A percentile compares a stretch with the other conserved stretches of the same genome.
phyloP scores from a whole-genome alignment of 768 basidiomycete genomes.

The Xerocomellus chrysenteron region DNA sequence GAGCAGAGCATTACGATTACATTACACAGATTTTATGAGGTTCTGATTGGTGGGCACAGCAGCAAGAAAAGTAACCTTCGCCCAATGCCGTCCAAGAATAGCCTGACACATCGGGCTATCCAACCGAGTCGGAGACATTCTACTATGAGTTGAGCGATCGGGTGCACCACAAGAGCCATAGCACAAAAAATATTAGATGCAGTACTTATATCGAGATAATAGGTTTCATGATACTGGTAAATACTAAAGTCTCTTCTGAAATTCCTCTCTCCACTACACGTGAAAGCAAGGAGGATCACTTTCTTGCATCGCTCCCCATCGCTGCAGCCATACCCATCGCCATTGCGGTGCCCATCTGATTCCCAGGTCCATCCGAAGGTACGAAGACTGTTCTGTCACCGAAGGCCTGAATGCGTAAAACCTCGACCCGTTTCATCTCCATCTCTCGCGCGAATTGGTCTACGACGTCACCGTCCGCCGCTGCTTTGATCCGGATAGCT shows the following conservation, averaged over 20 bases:
- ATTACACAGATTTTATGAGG: not conserved
- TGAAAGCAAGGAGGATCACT: conserved; percentile 3
- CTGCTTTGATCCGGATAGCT: conserved; percentile 61
- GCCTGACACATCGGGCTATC: too few species aligned
- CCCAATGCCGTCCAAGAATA: too few species aligned
- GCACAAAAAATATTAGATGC: not conserved
- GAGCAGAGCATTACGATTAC: conserved; percentile 1
- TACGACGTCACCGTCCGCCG: conserved; percentile 57
- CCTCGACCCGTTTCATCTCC: conserved; percentile 66
- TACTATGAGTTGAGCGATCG: too few species aligned
- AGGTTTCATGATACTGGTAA: not conserved
- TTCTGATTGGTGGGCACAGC: not conserved
- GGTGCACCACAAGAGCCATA: too few species aligned
- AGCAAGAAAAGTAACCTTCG: not conserved
- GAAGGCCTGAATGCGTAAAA: conserved; percentile 60
- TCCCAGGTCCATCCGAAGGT: conserved; percentile 58
- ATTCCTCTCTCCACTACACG: not conserved
- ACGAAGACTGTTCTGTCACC: conserved; percentile 70
- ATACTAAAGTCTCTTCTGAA: too few species aligned
- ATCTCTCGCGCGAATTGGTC: conserved; percentile 77
- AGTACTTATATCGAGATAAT: not conserved
- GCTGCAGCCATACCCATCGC: conserved; percentile 69
- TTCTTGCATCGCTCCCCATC: conserved; percentile 43
- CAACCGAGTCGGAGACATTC: too few species aligned
- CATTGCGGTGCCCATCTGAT: conserved; percentile 61